Conservation (phyloP, 108 stramenopile species). For the Skeletonema menzelii region DNA sequence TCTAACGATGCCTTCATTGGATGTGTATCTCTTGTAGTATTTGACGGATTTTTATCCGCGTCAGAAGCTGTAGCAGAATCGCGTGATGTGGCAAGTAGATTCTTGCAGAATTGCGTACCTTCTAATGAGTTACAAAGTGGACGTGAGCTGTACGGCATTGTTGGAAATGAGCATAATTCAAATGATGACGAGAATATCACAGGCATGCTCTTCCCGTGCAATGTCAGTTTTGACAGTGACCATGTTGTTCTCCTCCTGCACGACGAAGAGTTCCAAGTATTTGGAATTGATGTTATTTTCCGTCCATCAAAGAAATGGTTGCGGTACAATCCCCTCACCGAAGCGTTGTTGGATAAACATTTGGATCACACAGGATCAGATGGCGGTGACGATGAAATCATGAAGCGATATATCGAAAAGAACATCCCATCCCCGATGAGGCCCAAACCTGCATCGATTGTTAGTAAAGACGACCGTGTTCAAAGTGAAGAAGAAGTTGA, state of each 20-base stretch:
- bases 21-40: neutral
- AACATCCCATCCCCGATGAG: neutral
- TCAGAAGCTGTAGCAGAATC: neutral
- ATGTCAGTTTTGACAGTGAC: neutral
- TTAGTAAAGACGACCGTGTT: neutral
- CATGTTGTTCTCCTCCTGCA: neutral
- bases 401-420: neutral
- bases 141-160: neutral
- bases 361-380: neutral
- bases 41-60: neutral
- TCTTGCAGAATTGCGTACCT: neutral
- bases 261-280: neutral
- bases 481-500: neutral
- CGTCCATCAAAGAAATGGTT: neutral
- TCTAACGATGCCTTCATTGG: neutral
- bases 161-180: constrained; percentile 1
- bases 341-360: neutral
- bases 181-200: neutral
- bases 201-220: neutral
- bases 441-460: neutral
- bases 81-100: neutral
- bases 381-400: neutral
- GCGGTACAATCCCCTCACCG: neutral
- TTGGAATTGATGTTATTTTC: neutral
- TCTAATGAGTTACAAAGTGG: neutral